phyloP scores from a whole-genome alignment of 176 grass and related monocot species.

The Raddia guianensis region DNA sequence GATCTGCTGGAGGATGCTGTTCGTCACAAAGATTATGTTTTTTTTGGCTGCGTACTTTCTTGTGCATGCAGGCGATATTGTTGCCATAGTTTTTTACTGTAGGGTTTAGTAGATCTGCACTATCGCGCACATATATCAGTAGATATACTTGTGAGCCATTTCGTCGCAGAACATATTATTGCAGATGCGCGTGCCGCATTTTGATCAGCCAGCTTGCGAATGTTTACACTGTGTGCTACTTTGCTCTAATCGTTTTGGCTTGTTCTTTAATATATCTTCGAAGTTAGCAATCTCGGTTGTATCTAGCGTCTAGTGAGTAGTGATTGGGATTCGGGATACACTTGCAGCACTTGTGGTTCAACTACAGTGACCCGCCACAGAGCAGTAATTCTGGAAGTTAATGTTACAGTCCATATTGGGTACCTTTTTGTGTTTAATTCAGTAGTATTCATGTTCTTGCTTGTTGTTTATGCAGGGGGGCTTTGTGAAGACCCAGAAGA shows the following conservation, averaged over 20 bases:
- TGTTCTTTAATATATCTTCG: background rate
- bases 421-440: background rate
- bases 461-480: constrained; percentile 25
- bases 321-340: too few species aligned
- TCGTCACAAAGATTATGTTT: background rate
- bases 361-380: too few species aligned
- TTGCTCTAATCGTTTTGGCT: background rate
- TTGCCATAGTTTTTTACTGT: background rate
- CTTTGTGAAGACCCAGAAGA: constrained; percentile 73
- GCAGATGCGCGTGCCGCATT: background rate
- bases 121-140: background rate
- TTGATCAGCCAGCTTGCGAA: background rate
- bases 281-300: too few species aligned
- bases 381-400: too few species aligned
- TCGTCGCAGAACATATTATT: background rate
- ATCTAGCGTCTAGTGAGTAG: background rate
- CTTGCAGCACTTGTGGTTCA: too few species aligned
- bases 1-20: background rate
- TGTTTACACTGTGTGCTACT: background rate
- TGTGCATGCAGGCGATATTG: background rate
- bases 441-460: background rate
- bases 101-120: background rate
- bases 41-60: background rate
- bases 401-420: background rate
- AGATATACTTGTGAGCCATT: background rate